These are phyloP conservation scores for Xylaria sp. DNA, from an alignment of 2,329 filamentous ascomycete species.

Conservation along the genomic window DNA sequence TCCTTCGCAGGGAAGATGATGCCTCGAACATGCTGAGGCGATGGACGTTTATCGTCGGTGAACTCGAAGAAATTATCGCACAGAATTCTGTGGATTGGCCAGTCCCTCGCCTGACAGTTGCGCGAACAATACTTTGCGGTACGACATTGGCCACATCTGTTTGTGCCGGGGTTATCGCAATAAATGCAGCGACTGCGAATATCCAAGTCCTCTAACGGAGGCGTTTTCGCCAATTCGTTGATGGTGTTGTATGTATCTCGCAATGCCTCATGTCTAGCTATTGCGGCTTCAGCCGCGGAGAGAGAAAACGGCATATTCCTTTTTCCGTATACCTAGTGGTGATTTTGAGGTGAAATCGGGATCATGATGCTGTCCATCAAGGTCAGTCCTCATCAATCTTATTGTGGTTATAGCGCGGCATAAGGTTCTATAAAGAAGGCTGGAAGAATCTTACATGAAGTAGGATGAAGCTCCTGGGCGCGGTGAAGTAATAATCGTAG, in stretches of 20 bases:
- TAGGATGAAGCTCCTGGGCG: too few species aligned
- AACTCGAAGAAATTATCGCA: conserved; percentile 8
- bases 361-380: too few species aligned
- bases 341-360: too few species aligned
- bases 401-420: too few species aligned
- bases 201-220: not conserved
- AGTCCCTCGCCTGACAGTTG: conserved; percentile 14
- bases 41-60: conserved; percentile 8
- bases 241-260: not conserved
- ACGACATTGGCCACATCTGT: conserved; percentile 10
- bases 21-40: conserved; percentile 6
- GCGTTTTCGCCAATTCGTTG: not conserved
- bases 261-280: not conserved
- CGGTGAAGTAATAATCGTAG: too few species aligned
- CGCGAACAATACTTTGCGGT: conserved; percentile 16
- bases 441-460: too few species aligned
- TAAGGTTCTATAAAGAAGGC: too few species aligned
- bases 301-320: too few species aligned
- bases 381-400: too few species aligned
- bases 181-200: conserved; percentile 13
- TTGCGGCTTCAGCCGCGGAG: too few species aligned
- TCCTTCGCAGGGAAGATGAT: conserved; percentile 13
- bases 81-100: conserved; percentile 12
- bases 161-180: conserved; percentile 11
- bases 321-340: too few species aligned